Conservation (phyloP, 2,329 filamentous ascomycete species). For the Pyrenochaeta sp. region DNA sequence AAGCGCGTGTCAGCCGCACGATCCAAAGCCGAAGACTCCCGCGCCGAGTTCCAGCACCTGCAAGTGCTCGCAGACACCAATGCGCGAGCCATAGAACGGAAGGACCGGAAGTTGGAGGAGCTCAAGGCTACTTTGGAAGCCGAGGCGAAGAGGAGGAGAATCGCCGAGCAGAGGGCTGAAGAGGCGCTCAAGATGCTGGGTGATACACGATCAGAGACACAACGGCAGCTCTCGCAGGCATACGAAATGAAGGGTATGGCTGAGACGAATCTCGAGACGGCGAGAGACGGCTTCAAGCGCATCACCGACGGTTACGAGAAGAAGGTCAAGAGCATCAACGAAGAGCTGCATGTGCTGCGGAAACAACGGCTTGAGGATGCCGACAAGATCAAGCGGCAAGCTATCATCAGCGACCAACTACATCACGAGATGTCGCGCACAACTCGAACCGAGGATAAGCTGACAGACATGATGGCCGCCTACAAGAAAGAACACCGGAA, state of each 20-base stretch:
- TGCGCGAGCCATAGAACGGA: constrained; percentile 73
- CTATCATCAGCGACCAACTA: constrained; percentile 77
- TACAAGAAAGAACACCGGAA: constrained; percentile 72
- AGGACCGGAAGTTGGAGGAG: constrained; percentile 77
- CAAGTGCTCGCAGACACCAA: constrained; percentile 76
- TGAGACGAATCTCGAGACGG: constrained; percentile 69
- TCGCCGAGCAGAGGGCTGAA: constrained; percentile 68
- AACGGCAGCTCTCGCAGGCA: constrained; percentile 68
- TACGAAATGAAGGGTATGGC: constrained; percentile 60
- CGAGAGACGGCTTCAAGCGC: constrained; percentile 76
- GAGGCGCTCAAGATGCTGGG: constrained; percentile 71
- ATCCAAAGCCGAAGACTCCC: constrained; percentile 74
- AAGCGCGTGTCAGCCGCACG: constrained; percentile 73
- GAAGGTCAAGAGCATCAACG: constrained; percentile 63
- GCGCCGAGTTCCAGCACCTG: constrained; percentile 73
- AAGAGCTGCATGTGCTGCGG: constrained; percentile 43
- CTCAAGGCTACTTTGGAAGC: constrained; percentile 70
- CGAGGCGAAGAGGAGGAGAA: constrained; percentile 69
- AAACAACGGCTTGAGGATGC: constrained; percentile 39
- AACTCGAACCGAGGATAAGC: constrained; percentile 68
- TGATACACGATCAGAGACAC: constrained; percentile 66
- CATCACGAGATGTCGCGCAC: constrained; percentile 71
- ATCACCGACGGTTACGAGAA: constrained; percentile 62
- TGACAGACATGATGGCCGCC: constrained; percentile 66
- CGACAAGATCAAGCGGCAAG: constrained; percentile 59